Evolutionary conservation across 345 rosid species (phyloP).

Genomic region (Excoecaria agallocha): DNA sequence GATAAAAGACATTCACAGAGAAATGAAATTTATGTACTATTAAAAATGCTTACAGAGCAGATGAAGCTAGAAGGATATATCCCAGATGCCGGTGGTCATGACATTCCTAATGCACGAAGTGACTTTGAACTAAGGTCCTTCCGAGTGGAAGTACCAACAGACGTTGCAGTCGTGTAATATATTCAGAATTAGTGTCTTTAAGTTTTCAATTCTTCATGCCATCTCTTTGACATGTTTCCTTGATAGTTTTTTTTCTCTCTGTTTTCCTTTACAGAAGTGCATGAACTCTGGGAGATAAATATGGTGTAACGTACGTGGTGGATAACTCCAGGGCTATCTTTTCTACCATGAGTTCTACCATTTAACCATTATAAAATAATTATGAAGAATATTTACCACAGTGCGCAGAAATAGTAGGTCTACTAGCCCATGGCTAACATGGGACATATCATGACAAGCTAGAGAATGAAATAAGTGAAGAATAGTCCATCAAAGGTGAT

Average conservation of each 20-base stretch:
- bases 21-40: conserved; percentile 42
- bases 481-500: no score
- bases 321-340: no score
- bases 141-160: conserved; percentile 29
- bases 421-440: no score
- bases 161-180: conserved; percentile 30
- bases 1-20: conserved; percentile 56
- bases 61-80: conserved; percentile 58
- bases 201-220: neutral
- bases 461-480: no score
- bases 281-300: no score
- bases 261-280: no score
- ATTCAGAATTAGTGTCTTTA: conserved; percentile 6
- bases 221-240: neutral
- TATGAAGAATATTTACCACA: no score
- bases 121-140: conserved; percentile 23
- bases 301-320: no score
- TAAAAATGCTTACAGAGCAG: conserved; percentile 45
- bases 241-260: neutral
- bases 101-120: conserved; percentile 38
- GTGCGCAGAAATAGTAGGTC: no score
- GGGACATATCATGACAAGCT: no score
- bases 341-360: no score
- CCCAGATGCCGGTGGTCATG: conserved; percentile 24
- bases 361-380: no score